Evolutionary conservation across 208 protist genomes (phyloP), one percentile per base, ranked within the genome.

Genomic region (Acanthamoeba healyi): DNA sequence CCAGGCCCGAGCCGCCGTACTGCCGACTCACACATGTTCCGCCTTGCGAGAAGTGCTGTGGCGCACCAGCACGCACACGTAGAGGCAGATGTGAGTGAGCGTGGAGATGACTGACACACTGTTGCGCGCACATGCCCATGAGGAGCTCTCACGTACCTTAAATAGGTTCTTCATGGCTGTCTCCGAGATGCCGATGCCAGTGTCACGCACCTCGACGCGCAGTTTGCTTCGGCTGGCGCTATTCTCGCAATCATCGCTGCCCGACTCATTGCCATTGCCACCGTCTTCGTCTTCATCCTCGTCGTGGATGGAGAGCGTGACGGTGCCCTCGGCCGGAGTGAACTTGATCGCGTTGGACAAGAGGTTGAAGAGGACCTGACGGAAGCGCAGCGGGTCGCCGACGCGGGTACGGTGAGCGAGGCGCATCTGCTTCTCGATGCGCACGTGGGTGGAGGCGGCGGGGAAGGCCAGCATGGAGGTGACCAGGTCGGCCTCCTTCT

Each of bases 181-280:
- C 1, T 94, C 67, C 0, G 95, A 58, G 40, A 96, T 96, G 74
- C 95, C 95, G 46, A 96, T 96, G 72, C 95, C 95, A 14, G 90
- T 95, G 58, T 96, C 95, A 40, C 84, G 40, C 24, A 96, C 90
- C 10, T 87, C 74, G n/a, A 96, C 94, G 61, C 44, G 42, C 12
- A 93, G 17, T 2, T 17, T 6, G 42, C 74, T 7, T 32, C 9
- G 74, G 2, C 6, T 70, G 29, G 24, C n/a, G n/a, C n/a, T n/a
- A n/a, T n/a, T n/a, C n/a, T n/a, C n/a, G n/a, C n/a, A n/a, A n/a
- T n/a, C n/a, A n/a, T n/a, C n/a, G n/a, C n/a, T n/a, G n/a, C n/a
- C n/a, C n/a, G n/a, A n/a, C n/a, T n/a, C n/a, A n/a, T n/a, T n/a
- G n/a, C n/a, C n/a, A n/a, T n/a, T n/a, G 61, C 36, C 29, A 36